Base-by-base conservation (phyloP, 108 stramenopile species). In the Licmophora abbreviata region DNA sequence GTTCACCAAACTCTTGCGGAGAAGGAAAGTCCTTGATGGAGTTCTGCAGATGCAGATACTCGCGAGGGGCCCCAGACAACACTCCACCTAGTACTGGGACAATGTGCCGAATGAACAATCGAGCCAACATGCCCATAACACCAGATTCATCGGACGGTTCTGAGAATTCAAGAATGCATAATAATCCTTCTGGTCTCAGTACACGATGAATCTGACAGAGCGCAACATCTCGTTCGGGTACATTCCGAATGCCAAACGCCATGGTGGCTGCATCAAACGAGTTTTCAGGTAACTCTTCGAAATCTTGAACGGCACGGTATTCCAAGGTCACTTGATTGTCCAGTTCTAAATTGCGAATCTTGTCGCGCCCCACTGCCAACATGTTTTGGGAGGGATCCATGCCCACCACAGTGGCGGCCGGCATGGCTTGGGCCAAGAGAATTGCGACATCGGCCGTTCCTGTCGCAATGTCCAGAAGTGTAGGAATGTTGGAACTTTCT, bases 401-500 rank as follows among this genome's bases (percentile, higher is more conserved):
- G 37, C 88, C 94, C 42, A 77, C 49, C 12, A 87, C 72, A 12
- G 54, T 44, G 27, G 75, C 51, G 25, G 54, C 31, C 2, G 58
- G 48, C 21, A 72, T 67, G 44, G 57, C 63, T 45, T 70, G 57
- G 15, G 83, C 72, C 21, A 89, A 45, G 46, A 92, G 71, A 32
- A 95, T 66, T 15, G 94, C 92, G n/a, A 95, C 94, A 56, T 95
- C 94, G 1, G 92, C 94, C 0, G 92, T 94, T 12, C 92, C 92
- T 1, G 94, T 95, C 25, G 90, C 88, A 37, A 94, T 49, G 56
- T 94, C 88, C 28, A 92, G 48, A 11, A 77, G 18, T 46, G 51
- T 36, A 0, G 55, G 11, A 5, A 49, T 54, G 3, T 22, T 24
- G 22, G 42, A 61, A 18, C 54, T 29, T 56, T 52, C 48, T 27